A percentile compares a stretch with the other conserved stretches of the same genome.
These are phyloP conservation scores for Karstenula rhodostoma DNA, from an alignment of 2,329 filamentous ascomycete genomes.

Conservation along the genomic window DNA sequence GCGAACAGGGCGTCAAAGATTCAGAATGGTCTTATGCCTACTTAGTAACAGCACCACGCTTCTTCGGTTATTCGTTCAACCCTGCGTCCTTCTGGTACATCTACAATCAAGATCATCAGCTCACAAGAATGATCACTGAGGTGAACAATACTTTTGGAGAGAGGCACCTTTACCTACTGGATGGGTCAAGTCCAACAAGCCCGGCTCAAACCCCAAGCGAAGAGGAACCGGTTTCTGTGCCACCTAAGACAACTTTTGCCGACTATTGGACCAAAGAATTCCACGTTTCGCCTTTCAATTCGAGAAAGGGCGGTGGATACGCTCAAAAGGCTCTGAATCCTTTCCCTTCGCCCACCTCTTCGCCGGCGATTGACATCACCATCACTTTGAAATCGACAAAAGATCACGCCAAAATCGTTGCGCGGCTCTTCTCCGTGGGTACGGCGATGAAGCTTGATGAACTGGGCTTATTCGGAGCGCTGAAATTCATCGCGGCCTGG, in stretches of 20 bases:
- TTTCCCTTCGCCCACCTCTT: conserved; percentile 42
- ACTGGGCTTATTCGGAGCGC: conserved; percentile 55
- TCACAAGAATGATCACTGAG: conserved; percentile 74
- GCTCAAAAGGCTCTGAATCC: conserved; percentile 57
- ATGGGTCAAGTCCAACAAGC: conserved; percentile 45
- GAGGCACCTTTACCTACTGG: conserved; percentile 70
- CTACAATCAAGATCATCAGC: conserved; percentile 65
- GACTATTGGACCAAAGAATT: conserved; percentile 74
- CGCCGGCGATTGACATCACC: conserved; percentile 62
- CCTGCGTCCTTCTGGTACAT: conserved; percentile 83
- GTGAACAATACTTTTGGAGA: conserved; percentile 82
- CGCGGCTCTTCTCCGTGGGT: conserved; percentile 65
- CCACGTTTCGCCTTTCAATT: conserved; percentile 79
- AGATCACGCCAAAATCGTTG: conserved; percentile 67
- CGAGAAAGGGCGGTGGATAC: conserved; percentile 56
- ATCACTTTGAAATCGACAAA: conserved; percentile 70
- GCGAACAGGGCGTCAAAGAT: conserved; percentile 64
- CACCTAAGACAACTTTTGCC: conserved; percentile 51
- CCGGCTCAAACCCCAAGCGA: conserved; percentile 28
- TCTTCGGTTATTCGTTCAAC: conserved; percentile 76
- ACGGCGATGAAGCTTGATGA: conserved; percentile 59
- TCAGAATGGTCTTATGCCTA: conserved; percentile 72
- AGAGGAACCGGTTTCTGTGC: conserved; percentile 4
- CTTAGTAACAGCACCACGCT: conserved; percentile 73
- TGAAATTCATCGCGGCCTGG: conserved; percentile 64